Percentiles rank a stretch among this genome's conserved stretches.
These are phyloP conservation scores for Tephrocybe sp. DNA, from an alignment of 768 basidiomycete species.

Conservation along the genomic window DNA sequence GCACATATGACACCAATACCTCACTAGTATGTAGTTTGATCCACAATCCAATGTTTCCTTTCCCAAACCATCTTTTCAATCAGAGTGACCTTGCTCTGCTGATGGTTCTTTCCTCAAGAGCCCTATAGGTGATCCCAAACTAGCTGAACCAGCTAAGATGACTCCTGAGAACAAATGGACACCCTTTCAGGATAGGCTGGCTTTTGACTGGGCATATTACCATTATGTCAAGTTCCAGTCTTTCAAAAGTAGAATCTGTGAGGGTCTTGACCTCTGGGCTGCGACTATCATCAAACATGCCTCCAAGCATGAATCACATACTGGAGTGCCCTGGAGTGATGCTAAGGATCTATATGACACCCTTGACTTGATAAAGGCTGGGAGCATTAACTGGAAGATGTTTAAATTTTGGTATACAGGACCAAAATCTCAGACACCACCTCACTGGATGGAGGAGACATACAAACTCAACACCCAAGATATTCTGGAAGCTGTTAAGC, in stretches of 20 bases:
- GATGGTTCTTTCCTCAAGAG: neutral
- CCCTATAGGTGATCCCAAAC: neutral
- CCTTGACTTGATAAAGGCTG: conserved; percentile 16
- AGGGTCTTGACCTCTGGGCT: conserved; percentile 9
- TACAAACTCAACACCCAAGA: conserved; percentile 1
- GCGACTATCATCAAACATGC: conserved; percentile 2
- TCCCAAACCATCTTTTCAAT: neutral
- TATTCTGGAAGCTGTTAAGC: conserved; percentile 4
- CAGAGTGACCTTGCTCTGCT: conserved; percentile 14
- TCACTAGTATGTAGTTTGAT: conserved; percentile 14
- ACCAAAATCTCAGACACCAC: conserved; percentile 5
- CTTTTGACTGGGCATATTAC: conserved; percentile 7
- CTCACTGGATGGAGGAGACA: conserved; percentile 2
- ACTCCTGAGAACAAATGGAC: conserved; percentile 4
- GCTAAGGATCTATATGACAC: conserved; percentile 14
- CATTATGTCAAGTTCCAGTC: conserved; percentile 8
- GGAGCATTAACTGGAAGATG: conserved; percentile 24
- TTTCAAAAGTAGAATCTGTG: neutral
- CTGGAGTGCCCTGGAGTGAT: conserved; percentile 15
- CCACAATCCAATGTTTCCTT: neutral
- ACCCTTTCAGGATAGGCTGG: conserved; percentile 6
- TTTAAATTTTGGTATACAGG: conserved; percentile 23
- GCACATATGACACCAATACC: conserved; percentile 8
- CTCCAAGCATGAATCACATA: neutral
- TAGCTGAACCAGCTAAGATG: neutral